Evolutionary conservation across 2,329 filamentous ascomycete genomes (phyloP), one percentile per base, ranked within the genome.

Genomic region (Blastomyces emzantsi): DNA sequence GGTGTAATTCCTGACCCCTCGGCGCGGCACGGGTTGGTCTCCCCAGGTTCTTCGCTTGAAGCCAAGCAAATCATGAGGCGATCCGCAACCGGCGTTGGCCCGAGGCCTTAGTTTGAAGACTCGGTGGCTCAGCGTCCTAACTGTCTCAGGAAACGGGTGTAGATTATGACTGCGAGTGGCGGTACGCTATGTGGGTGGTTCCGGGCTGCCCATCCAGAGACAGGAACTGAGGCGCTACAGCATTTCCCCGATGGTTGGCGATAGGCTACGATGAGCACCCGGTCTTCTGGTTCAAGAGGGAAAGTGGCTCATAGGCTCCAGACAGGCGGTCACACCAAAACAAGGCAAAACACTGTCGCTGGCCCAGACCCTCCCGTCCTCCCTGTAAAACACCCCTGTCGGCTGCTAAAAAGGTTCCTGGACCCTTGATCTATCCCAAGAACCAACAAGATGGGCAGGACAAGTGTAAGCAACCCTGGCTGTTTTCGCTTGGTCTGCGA

Each of bases 361-460:
- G 19, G 2, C 19, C 6, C 45, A 47, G 19, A 47, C 19, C 6
- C 25, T 22, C 45, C 49, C 22, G n/a, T 28, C 22, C 17, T 6
- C 49, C 22, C 9, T n/a, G 2, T 36, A 11, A 36, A 33, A 33
- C 15, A 36, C 52, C 52, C 25, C 52, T 33, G 30, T 11, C 17
- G 36, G 17, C 52, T 19, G 30, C 17, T n/a, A 17, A 9, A n/a
- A 2, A n/a, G 6, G 4, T 55, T 36, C 30, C 9, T 36, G 28
- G 30, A 33, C 52, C 52, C 52, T 55, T 55, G 52, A 33, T 55
- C 52, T 9, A 36, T 9, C 19, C 28, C 52, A 19, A 55, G 52
- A 55, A 56, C 52, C 52, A 56, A 56, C 52, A 36, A 22, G 52
- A 39, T 39, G 52, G 30, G 19, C 52, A 33, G 19, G 52, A 55